A percentile compares a stretch with the other conserved stretches of the same genome.
Evolutionary conservation across 192 early-diverging fungal species (phyloP).

Genomic region (Pilobolus umbonatus): DNA sequence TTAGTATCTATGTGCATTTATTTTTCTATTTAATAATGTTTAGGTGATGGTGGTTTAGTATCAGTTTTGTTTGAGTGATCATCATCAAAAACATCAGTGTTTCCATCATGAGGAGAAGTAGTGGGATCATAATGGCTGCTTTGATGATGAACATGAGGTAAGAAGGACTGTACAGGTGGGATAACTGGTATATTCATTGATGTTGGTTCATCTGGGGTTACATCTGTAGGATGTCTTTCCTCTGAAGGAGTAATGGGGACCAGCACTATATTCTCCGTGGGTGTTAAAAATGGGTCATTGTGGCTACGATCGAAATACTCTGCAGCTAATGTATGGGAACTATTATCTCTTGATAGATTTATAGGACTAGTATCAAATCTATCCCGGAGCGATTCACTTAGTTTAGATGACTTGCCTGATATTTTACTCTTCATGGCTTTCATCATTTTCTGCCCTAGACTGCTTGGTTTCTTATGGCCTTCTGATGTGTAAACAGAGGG

Average conservation of each 20-base stretch:
- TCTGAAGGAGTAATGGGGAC: not conserved
- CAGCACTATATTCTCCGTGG: not conserved
- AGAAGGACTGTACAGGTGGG: constrained; percentile 2
- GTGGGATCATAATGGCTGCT: constrained; percentile 10
- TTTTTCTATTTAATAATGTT: not conserved
- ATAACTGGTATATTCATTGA: not conserved
- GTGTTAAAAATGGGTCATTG: no score
- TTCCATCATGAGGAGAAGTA: not conserved
- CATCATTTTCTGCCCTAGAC: constrained; percentile 14
- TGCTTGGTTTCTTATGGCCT: not conserved
- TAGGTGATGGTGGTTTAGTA: not conserved
- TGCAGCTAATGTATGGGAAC: not conserved
- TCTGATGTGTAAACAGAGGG: not conserved
- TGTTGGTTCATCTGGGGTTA: not conserved
- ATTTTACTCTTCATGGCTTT: constrained; percentile 9
- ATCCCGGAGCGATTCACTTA: not conserved
- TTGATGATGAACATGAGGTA: constrained; percentile 8
- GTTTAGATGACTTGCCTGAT: not conserved
- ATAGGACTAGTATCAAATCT: not conserved
- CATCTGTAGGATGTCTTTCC: not conserved
- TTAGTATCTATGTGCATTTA: not conserved
- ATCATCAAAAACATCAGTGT: not conserved
- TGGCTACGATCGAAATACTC: not conserved
- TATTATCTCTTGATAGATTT: not conserved
- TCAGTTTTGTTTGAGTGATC: not conserved